Evolutionary conservation across 2,329 filamentous ascomycete genomes (phyloP).

Genomic region (Xylariaceae sp.): DNA sequence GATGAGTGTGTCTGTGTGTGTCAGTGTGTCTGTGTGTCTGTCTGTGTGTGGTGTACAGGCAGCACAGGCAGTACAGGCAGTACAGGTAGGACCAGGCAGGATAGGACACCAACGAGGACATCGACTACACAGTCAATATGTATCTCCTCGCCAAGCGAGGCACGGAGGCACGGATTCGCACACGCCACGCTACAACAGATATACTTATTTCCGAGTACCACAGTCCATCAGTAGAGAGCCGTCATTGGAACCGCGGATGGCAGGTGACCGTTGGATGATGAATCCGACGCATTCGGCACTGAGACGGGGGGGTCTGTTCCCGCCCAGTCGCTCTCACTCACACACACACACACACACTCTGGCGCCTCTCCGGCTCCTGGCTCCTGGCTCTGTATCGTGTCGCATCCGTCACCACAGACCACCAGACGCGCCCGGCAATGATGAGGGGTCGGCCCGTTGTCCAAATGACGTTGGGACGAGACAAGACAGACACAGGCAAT

Average conservation of each 20-base stretch:
- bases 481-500: no score
- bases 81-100: no score
- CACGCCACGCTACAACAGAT: background rate
- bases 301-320: background rate
- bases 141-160: slow-evolving; percentile 1
- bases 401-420: background rate
- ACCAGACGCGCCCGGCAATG: background rate
- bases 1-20: no score
- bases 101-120: no score
- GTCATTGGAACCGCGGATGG: background rate
- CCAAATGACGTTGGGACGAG: slow-evolving; percentile 12
- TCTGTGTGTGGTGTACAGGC: no score
- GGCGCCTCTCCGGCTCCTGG: background rate
- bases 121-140: background rate
- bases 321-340: background rate
- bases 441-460: slow-evolving; percentile 9
- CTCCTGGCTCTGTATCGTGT: background rate
- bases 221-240: background rate
- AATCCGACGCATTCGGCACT: background rate
- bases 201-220: background rate
- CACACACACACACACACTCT: background rate
- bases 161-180: background rate
- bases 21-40: no score
- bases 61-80: no score
- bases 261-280: background rate